Percentiles rank a stretch among this genome's conserved stretches.
These are phyloP conservation scores for Hyphopichia fennica DNA, from an alignment of 1,139 yeast species.

Conservation along the genomic window DNA sequence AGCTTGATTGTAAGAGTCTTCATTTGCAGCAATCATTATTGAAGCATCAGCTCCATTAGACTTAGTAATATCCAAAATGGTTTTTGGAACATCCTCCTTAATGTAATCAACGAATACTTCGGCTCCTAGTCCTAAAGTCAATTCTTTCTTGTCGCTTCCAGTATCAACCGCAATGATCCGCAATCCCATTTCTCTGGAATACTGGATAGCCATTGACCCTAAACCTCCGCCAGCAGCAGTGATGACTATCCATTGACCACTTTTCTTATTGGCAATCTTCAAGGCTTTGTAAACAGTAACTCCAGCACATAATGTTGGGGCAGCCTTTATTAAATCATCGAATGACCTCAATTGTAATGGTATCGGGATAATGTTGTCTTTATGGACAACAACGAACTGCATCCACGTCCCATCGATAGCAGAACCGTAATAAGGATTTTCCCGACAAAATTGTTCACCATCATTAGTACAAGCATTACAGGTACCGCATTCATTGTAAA, in stretches of 20 bases:
- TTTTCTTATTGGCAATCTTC: slow-evolving; percentile 8
- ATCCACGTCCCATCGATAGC: slow-evolving; percentile 7
- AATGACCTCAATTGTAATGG: not conserved
- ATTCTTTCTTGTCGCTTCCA: slow-evolving; percentile 11
- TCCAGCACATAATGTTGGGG: slow-evolving; percentile 15
- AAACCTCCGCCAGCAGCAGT: slow-evolving; percentile 11
- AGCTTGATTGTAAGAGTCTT: slow-evolving; percentile 4
- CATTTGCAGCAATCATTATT: slow-evolving; percentile 5
- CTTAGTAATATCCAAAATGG: slow-evolving; percentile 2
- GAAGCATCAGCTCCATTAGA: slow-evolving; percentile 4
- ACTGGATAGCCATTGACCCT: slow-evolving; percentile 13
- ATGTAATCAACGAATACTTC: slow-evolving; percentile 12
- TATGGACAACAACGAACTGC: slow-evolving; percentile 4
- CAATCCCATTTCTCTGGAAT: slow-evolving; percentile 14
- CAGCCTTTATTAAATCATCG: slow-evolving; percentile 9
- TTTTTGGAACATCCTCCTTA: slow-evolving; percentile 1
- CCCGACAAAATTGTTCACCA: slow-evolving; percentile 3
- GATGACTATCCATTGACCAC: slow-evolving; percentile 11
- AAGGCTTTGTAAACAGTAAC: slow-evolving; percentile 16
- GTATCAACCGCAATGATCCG: slow-evolving; percentile 12
- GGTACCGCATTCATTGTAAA: slow-evolving; percentile 3
- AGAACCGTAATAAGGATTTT: slow-evolving; percentile 4
- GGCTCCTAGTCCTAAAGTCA: slow-evolving; percentile 9
- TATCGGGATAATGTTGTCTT: slow-evolving; percentile 6
- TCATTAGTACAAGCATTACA: slow-evolving; percentile 4